Base-by-base conservation (phyloP, 2,329 filamentous ascomycete species). In the Pseudocercospora fijiensis region DNA sequence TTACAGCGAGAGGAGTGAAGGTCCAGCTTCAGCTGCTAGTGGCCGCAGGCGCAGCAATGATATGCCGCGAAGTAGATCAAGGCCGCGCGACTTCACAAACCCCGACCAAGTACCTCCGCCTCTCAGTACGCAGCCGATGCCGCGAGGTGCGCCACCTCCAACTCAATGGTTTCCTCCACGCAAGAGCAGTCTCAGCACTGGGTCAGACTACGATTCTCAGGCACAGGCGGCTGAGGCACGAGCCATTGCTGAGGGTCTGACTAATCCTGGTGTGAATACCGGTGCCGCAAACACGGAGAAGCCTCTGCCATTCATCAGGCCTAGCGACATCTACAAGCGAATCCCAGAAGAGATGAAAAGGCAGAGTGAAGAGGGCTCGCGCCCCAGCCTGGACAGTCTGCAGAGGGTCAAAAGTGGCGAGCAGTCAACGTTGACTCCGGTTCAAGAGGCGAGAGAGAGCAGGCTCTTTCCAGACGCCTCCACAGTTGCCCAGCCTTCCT, bases 281-380 rank as follows among this genome's bases (percentile, higher is more conserved):
- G 62, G 62, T 20, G 62, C 52, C 10, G 45, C 55, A 22, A 77
- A 77, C 26, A 69, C 82, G 41, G 74, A 78, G 57, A 88, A 87
- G 69, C 75, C 85, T 0, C 77, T 85, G 20, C 84, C 87, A 0
- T 88, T 94, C 68, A 82, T 92, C 61, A 83, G 90, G 41, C 90
- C 91, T 1, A 85, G 89, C 11, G 91, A 96, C 69, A 88, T 93
- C 47, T 93, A 94, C 75, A 88, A 85, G 72, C 86, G 89, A 5
- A 82, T 89, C 75, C 85, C 85, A 58, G 88, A 91, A 68, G 89
- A 90, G 65, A 83, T 79, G 68, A 82, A 85, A 68, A 78, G 83
- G 41, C 81, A 81, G 61, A 86, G 85, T 1, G 76, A 85, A 62
- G 87, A 89, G 1, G 84, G 84, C 9, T 78, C 81, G 20, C 80